Conservation (phyloP, 1,139 yeast genomes). For the Blastobotrys raffinosifermentans region DNA sequence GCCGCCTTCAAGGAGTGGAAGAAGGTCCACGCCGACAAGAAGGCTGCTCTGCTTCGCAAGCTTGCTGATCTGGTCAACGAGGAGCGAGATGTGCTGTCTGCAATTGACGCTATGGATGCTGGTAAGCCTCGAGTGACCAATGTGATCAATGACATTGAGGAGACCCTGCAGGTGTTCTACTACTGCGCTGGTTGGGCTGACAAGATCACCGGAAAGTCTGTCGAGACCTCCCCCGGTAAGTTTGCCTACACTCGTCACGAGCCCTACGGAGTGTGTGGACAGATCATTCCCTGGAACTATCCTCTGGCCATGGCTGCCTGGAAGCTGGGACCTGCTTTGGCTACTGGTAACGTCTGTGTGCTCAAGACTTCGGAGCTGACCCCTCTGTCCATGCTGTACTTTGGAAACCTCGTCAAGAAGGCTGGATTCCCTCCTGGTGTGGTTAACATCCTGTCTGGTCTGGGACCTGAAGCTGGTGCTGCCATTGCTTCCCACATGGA, state of each 20-base stretch:
- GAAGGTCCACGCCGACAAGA: conserved; percentile 40
- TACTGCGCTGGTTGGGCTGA: conserved; percentile 86
- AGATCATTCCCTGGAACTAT: conserved; percentile 89
- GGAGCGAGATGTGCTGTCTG: conserved; percentile 43
- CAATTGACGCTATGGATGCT: conserved; percentile 55
- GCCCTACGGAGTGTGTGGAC: conserved; percentile 85
- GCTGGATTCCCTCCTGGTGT: conserved; percentile 81
- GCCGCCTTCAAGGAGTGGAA: conserved; percentile 50
- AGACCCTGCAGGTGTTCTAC: conserved; percentile 42
- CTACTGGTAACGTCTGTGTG: conserved; percentile 71
- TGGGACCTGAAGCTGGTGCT: conserved; percentile 68
- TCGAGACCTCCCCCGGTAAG: conserved; percentile 54
- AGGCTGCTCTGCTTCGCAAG: conserved; percentile 42
- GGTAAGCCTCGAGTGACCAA: conserved; percentile 48
- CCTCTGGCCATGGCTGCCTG: conserved; percentile 76
- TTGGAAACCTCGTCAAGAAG: conserved; percentile 55
- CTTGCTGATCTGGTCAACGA: conserved; percentile 50
- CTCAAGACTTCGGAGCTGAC: conserved; percentile 75
- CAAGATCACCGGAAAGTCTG: conserved; percentile 63
- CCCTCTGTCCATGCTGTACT: conserved; percentile 67
- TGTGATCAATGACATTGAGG: conserved; percentile 50
- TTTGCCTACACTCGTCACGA: conserved; percentile 61
- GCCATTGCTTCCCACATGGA: conserved; percentile 63
- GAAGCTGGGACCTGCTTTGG: conserved; percentile 70
- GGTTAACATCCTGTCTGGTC: conserved; percentile 68